Evolutionary conservation across 345 rosid genomes (phyloP).

Genomic region (Gossypium australe): DNA sequence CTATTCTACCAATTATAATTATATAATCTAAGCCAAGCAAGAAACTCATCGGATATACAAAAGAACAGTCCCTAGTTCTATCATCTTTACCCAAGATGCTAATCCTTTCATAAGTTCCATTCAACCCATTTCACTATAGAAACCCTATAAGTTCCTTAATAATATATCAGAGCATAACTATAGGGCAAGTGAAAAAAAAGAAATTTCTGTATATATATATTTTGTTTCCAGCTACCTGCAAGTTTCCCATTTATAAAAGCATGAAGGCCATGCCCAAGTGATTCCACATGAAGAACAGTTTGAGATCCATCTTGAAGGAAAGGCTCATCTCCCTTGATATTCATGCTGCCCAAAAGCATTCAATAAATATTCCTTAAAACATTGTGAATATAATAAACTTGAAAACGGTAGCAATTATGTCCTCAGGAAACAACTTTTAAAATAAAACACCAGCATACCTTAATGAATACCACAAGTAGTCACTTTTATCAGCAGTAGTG

Average conservation of each 20-base stretch:
- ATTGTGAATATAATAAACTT: background rate
- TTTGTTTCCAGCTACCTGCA: slow-evolving; percentile 41
- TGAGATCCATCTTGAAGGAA: slow-evolving; percentile 66
- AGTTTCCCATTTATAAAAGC: slow-evolving; percentile 76
- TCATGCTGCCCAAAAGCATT: slow-evolving; percentile 34
- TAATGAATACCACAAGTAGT: slow-evolving; percentile 87
- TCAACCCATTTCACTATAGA: background rate
- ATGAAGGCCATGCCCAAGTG: slow-evolving; percentile 82
- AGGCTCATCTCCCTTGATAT: slow-evolving; percentile 45
- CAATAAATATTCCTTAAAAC: background rate
- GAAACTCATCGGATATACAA: too few species aligned
- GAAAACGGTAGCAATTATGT: slow-evolving; percentile 3
- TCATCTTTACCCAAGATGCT: too few species aligned
- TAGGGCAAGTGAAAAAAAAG: background rate
- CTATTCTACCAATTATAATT: too few species aligned
- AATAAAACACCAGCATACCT: slow-evolving; percentile 37
- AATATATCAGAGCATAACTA: background rate
- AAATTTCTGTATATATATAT: background rate
- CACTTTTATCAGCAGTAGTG: slow-evolving; percentile 81
- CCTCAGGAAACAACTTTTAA: background rate
- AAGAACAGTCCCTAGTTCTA: too few species aligned
- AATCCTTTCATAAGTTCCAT: background rate
- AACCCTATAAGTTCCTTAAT: background rate
- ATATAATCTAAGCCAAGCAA: too few species aligned
- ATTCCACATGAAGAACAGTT: slow-evolving; percentile 65